phyloP scores from a whole-genome alignment of 306 rosid species.

The Rosa persica region DNA sequence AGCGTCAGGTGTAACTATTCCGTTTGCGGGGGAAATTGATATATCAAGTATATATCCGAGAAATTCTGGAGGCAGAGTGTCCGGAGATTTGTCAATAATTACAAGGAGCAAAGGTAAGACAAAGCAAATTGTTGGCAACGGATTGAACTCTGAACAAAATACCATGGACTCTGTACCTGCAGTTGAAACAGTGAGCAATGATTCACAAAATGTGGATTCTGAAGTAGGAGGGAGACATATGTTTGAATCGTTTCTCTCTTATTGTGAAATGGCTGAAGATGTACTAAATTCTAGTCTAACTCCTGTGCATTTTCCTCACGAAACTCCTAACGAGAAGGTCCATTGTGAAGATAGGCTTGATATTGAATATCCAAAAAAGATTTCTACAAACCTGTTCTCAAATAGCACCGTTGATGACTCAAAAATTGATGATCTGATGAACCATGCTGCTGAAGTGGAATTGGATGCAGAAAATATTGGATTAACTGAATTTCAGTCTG shows the following conservation, averaged over 20 bases:
- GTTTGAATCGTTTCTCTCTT: neutral
- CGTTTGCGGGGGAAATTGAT: constrained; percentile 20
- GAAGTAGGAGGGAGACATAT: neutral
- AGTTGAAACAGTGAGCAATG: constrained; percentile 5
- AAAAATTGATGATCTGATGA: neutral
- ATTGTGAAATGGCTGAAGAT: neutral
- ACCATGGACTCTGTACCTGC: neutral
- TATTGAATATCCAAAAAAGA: neutral
- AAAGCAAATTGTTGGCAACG: constrained; percentile 3
- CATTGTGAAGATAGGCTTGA: neutral
- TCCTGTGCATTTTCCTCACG: neutral
- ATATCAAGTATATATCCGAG: constrained; percentile 9
- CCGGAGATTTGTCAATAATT: constrained; percentile 11
- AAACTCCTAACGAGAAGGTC: neutral
- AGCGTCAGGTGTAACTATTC: constrained; percentile 28
- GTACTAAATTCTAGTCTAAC: neutral
- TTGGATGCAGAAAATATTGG: neutral
- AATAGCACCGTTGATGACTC: neutral
- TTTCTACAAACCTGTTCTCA: neutral
- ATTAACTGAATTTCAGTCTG: constrained; percentile 8
- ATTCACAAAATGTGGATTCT: constrained; percentile 2
- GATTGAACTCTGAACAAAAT: constrained; percentile 9
- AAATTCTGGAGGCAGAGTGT: constrained; percentile 22
- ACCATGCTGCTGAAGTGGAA: constrained; percentile 17
- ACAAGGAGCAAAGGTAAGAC: constrained; percentile 25